A percentile compares a stretch with the other conserved stretches of the same genome.
phyloP scores from a whole-genome alignment of 495 filamentous ascomycete genomes.

The Talaromyces trachyspermus region DNA sequence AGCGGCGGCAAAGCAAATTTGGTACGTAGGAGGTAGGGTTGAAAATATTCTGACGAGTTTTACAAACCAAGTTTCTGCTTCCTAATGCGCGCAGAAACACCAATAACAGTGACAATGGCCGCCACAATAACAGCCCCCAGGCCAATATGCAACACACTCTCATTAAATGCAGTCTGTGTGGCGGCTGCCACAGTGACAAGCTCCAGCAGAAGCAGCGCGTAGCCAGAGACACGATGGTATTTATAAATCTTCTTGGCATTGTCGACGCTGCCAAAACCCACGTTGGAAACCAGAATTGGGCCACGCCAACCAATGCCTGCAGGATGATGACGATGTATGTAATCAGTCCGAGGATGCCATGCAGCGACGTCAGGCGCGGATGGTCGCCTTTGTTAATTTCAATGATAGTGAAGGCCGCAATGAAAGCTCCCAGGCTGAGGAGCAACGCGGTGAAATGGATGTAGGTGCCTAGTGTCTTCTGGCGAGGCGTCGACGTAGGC shows the following conservation, averaged over 20 bases:
- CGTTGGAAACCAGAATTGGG: constrained; percentile 63
- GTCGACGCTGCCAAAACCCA: constrained; percentile 62
- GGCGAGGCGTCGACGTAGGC: constrained; percentile 66
- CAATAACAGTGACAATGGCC: constrained; percentile 52
- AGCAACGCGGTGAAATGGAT: constrained; percentile 61
- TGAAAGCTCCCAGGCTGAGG: constrained; percentile 51
- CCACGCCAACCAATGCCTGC: constrained; percentile 72
- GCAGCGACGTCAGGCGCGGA: constrained; percentile 67
- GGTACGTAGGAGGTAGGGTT: too few relatives aligned
- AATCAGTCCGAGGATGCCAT: constrained; percentile 70
- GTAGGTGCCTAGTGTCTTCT: constrained; percentile 67
- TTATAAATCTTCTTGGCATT: constrained; percentile 80
- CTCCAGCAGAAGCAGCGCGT: constrained; percentile 60
- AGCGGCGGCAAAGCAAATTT: too few relatives aligned
- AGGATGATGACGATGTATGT: constrained; percentile 64
- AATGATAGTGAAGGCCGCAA: constrained; percentile 66
- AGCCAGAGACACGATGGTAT: constrained; percentile 78
- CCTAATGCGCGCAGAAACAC: constrained; percentile 71
- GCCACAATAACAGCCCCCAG: constrained; percentile 63
- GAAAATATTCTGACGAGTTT: constrained; percentile 1
- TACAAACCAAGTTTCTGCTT: constrained; percentile 70
- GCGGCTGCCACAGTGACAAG: constrained; percentile 69
- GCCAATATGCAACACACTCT: constrained; percentile 54
- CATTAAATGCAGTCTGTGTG: constrained; percentile 63
- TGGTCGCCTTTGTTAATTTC: constrained; percentile 70